Percentiles rank a stretch among this genome's conserved stretches.
Conservation (phyloP, 2,329 filamentous ascomycete genomes). For the Epichloe typhina region DNA sequence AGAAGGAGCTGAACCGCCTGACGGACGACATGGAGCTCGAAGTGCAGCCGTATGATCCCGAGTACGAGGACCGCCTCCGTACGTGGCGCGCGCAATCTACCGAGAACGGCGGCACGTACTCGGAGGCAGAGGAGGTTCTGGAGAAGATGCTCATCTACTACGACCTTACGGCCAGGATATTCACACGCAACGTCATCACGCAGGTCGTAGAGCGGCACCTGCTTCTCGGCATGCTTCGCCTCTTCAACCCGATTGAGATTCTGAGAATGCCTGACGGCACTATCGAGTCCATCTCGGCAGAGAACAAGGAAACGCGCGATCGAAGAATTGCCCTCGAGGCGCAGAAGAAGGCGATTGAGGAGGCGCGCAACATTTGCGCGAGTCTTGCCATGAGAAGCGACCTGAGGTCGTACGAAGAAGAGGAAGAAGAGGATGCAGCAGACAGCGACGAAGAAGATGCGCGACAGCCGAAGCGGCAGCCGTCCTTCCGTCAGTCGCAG, state of each 20-base stretch:
- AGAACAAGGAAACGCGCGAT: constrained; percentile 40
- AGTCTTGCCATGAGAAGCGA: constrained; percentile 39
- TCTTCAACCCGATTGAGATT: constrained; percentile 40
- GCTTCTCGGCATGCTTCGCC: constrained; percentile 35
- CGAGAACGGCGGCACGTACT: constrained; percentile 31
- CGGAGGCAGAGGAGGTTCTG: constrained; percentile 37
- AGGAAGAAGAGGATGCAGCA: constrained; percentile 18
- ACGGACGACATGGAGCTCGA: constrained; percentile 39
- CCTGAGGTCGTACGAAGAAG: constrained; percentile 26
- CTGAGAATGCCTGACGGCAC: constrained; percentile 30
- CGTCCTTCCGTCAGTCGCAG: constrained; percentile 2
- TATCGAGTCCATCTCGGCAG: constrained; percentile 37
- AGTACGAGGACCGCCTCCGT: constrained; percentile 37
- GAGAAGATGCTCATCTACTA: constrained; percentile 46
- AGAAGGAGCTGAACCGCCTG: constrained; percentile 31
- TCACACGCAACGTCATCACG: constrained; percentile 38
- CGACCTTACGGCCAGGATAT: constrained; percentile 37
- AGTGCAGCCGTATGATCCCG: constrained; percentile 39
- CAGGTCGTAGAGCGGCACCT: constrained; percentile 39
- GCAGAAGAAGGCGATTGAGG: constrained; percentile 37
- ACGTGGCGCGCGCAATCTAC: constrained; percentile 31
- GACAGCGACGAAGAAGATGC: constrained; percentile 18
- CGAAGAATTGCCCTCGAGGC: constrained; percentile 32
- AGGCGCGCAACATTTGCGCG: constrained; percentile 35
- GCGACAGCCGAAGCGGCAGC: constrained; percentile 2